Conservation (phyloP, 1,139 yeast species). For the Sugiyamaella sp. region DNA sequence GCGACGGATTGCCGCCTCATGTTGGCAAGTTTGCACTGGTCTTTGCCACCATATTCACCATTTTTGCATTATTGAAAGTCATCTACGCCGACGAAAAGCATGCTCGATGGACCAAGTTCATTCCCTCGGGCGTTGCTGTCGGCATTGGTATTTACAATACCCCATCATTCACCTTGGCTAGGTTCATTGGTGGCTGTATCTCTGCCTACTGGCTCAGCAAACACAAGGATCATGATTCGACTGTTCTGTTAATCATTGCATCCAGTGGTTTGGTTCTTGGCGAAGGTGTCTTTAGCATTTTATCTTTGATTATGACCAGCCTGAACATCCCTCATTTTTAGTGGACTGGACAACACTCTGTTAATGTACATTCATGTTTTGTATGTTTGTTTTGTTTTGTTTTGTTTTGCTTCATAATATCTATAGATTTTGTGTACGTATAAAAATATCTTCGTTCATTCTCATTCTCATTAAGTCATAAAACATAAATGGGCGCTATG, state of each 20-base stretch:
- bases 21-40: conserved; percentile 66
- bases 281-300: conserved; percentile 85
- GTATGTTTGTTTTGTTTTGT: neutral
- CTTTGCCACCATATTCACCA: conserved; percentile 70
- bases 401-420: neutral
- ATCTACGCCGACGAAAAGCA: conserved; percentile 42
- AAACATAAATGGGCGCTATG: neutral
- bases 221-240: conserved; percentile 47
- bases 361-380: too few relatives aligned
- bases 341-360: conserved; percentile 17
- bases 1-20: conserved; percentile 82
- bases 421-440: conserved; percentile 6
- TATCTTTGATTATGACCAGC: conserved; percentile 77
- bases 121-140: conserved; percentile 95
- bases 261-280: conserved; percentile 93
- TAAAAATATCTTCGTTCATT: conserved; percentile 9
- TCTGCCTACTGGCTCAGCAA: conserved; percentile 44
- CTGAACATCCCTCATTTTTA: conserved; percentile 54
- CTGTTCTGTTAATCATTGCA: conserved; percentile 76
- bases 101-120: conserved; percentile 53
- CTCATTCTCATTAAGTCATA: neutral
- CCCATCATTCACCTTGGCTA: conserved; percentile 90
- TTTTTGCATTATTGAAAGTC: conserved; percentile 57
- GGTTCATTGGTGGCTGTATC: conserved; percentile 86
- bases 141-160: conserved; percentile 95